Percentiles rank a stretch among this genome's conserved stretches.
Conservation (phyloP, 768 basidiomycete genomes). For the Tulasnella sp. region DNA sequence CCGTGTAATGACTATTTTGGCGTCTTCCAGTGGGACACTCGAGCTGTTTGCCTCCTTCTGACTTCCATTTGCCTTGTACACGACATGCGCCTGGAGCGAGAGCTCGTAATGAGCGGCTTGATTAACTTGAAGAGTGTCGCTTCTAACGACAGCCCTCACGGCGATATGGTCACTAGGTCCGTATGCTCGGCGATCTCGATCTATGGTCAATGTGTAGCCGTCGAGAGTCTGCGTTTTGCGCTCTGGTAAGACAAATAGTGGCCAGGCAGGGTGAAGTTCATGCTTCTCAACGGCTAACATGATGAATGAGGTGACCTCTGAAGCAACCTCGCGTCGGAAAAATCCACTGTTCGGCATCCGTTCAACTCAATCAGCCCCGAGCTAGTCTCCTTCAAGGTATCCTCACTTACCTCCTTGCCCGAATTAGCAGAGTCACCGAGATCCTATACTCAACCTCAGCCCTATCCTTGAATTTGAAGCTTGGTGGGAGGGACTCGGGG, state of each 20-base stretch:
- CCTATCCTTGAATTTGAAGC: slow-evolving; percentile 62
- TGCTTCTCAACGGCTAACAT: slow-evolving; percentile 85
- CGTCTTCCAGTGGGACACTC: slow-evolving; percentile 32
- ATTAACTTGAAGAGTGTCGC: slow-evolving; percentile 53
- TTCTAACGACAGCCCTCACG: slow-evolving; percentile 59
- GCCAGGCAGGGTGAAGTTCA: slow-evolving; percentile 89
- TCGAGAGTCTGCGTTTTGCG: slow-evolving; percentile 53
- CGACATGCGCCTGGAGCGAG: slow-evolving; percentile 61
- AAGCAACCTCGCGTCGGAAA: slow-evolving; percentile 66
- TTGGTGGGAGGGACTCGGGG: slow-evolving; percentile 86
- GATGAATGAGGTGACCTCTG: slow-evolving; percentile 54
- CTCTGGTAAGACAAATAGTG: slow-evolving; percentile 71
- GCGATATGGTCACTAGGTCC: slow-evolving; percentile 76
- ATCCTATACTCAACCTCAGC: slow-evolving; percentile 86
- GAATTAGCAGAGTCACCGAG: slow-evolving; percentile 72
- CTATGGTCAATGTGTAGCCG: slow-evolving; percentile 64
- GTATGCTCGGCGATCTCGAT: slow-evolving; percentile 66
- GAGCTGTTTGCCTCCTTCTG: slow-evolving; percentile 39
- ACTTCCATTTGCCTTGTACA: slow-evolving; percentile 44
- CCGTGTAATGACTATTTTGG: slow-evolving; percentile 41
- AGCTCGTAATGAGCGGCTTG: slow-evolving; percentile 78
- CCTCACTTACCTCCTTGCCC: slow-evolving; percentile 71
- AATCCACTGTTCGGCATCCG: slow-evolving; percentile 43
- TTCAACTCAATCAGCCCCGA: slow-evolving; percentile 2
- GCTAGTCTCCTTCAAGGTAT: not conserved